Conservation (phyloP, 345 rosid genomes). For the Hibiscus mutabilis region DNA sequence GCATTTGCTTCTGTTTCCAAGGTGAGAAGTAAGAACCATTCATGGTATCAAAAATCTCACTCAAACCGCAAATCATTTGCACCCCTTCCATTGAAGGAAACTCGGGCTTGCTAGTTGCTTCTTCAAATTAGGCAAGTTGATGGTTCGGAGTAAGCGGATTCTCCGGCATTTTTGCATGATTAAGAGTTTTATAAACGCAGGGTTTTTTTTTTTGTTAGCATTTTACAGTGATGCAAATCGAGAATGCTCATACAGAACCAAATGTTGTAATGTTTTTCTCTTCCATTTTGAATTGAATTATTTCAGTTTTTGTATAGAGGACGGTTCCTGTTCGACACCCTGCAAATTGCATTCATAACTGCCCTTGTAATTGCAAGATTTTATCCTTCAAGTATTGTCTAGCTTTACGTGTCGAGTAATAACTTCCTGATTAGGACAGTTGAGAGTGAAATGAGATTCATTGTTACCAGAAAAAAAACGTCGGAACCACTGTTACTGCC, state of each 20-base stretch:
- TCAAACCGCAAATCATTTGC: neutral
- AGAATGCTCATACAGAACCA: neutral
- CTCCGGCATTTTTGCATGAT: slow-evolving; percentile 18
- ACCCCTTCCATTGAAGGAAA: neutral
- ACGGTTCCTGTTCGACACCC: neutral
- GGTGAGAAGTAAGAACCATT: neutral
- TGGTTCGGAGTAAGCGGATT: neutral
- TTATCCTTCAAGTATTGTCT: too few species aligned
- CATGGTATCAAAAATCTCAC: neutral
- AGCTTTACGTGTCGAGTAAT: too few species aligned
- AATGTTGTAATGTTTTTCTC: neutral
- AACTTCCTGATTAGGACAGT: neutral
- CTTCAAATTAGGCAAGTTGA: neutral
- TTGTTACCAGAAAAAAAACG: too few species aligned
- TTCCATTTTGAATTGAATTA: neutral
- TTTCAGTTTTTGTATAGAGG: neutral
- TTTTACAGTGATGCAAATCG: slow-evolving; percentile 24
- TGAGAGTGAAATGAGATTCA: neutral
- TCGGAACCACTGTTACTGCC: neutral
- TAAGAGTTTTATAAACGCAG: neutral
- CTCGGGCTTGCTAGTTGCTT: neutral
- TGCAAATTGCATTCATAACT: neutral
- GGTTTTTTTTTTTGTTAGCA: slow-evolving; percentile 5
- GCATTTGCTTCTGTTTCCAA: neutral
- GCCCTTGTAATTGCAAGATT: too few species aligned